Evolutionary conservation across 73 alveolate species (phyloP), one percentile per base, ranked within the genome.

Genomic region (Paramecium biaurelia): DNA sequence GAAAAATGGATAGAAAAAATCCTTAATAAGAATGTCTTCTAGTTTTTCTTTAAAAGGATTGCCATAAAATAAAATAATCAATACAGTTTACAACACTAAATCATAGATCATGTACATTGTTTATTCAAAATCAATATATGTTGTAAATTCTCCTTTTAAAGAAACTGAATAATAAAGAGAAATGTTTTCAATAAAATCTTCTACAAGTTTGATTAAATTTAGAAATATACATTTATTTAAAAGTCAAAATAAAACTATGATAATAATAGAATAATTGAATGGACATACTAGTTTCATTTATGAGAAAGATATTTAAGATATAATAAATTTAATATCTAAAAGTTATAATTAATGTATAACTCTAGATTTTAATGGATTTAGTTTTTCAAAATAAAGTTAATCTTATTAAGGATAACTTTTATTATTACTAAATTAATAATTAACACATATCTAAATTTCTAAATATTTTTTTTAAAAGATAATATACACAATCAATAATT

Each of bases 11-110:
- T 4, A 5, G n/a, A 72, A 72, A 72, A 35, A 72, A 35, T 72
- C 86, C 1, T 45, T 43, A 24, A 79, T 79, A 10, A 41, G 90
- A 42, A 38, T 47, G 42, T 24, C 56, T 7, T 79, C 90, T 23
- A 26, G 43, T 24, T 79, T 30, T 34, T 79, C 90, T n/a, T 45
- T 79, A 79, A 79, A 79, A 79, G 90, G 90, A 79, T 47, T 79
- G 7, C 90, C 90, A 2, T 42, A 38, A 18, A 79, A 12, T 10
- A 79, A 79, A 43, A 45, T 79, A n/a, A 43, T 79, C 26, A 79
- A 79, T 45, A 41, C 76, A 9, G 45, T 79, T 6, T 79, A 79
- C 15, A 21, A 79, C 18, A 18, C 18, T 43, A 79, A 79, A 79
- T 10, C 90, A 41, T 20, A 79, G 32, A 41, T 43, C 9, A 58